A percentile compares a stretch with the other conserved stretches of the same genome.
Evolutionary conservation across 306 rosid species (phyloP).

Genomic region (Ormosia semicastrata): DNA sequence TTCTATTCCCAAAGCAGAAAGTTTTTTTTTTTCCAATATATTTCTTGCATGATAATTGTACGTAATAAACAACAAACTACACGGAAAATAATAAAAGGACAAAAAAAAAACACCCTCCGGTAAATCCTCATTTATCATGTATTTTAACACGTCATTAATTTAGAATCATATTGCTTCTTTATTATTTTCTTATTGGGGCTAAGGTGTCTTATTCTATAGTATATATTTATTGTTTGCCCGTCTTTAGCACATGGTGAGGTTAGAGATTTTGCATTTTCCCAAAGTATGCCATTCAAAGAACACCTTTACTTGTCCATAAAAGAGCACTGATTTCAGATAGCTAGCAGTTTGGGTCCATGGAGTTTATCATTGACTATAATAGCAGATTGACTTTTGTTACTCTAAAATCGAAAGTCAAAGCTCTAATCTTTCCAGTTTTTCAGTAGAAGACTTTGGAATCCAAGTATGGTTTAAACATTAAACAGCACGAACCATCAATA

Average conservation of each 20-base stretch:
- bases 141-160: background rate
- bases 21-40: background rate
- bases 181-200: background rate
- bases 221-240: background rate
- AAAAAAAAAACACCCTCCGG: background rate
- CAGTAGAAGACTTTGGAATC: too few species aligned
- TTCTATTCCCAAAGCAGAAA: background rate
- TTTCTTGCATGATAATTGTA: background rate
- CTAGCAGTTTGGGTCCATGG: constrained; percentile 3
- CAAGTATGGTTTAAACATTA: background rate
- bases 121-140: background rate
- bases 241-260: constrained; percentile 22
- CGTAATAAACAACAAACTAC: background rate
- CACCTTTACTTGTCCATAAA: constrained; percentile 20
- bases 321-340: constrained; percentile 15
- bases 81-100: background rate
- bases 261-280: constrained; percentile 20
- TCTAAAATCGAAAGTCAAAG: background rate
- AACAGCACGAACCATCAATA: background rate
- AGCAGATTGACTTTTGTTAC: constrained; percentile 1
- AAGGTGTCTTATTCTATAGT: background rate
- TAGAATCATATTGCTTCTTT: background rate
- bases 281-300: constrained; percentile 23
- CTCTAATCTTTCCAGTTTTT: constrained; percentile 3
- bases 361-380: background rate